phyloP scores from a whole-genome alignment of 345 rosid genomes.

The Hibiscus tridactylites region DNA sequence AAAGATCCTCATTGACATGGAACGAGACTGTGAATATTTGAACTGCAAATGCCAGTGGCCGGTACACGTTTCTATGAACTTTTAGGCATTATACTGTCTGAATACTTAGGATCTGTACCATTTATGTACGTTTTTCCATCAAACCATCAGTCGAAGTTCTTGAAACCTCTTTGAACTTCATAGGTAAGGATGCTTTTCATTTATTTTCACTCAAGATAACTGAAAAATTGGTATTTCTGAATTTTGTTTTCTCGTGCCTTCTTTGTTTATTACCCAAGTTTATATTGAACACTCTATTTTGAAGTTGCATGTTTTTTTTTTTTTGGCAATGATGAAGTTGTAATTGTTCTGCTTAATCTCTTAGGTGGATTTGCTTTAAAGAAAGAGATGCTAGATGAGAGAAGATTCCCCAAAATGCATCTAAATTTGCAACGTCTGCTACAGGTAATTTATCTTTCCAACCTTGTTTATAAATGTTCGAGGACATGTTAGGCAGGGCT shows the following conservation, averaged over 20 bases:
- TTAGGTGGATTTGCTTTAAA: slow-evolving; percentile 82
- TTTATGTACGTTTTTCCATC: background rate
- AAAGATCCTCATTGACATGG: background rate
- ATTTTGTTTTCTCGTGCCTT: no score
- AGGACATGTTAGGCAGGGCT: background rate
- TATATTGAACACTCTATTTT: background rate
- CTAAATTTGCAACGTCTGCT: slow-evolving; percentile 86
- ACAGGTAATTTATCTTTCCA: slow-evolving; percentile 46
- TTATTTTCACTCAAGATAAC: no score
- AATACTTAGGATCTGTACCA: background rate
- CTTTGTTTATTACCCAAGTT: slow-evolving; percentile 20
- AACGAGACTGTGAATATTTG: background rate
- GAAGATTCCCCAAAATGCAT: slow-evolving; percentile 93
- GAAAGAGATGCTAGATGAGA: slow-evolving; percentile 87
- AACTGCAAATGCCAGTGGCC: background rate
- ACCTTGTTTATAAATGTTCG: background rate
- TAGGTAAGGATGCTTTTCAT: no score
- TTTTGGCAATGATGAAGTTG: background rate
- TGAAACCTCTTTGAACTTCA: background rate
- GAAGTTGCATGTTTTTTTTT: background rate
- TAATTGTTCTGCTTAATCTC: slow-evolving; percentile 2
- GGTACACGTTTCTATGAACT: background rate
- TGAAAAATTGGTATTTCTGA: background rate
- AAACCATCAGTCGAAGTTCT: background rate
- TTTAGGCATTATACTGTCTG: background rate